Evolutionary conservation across 2,329 filamentous ascomycete species (phyloP).

Genomic region (Grosmannia penicillata): DNA sequence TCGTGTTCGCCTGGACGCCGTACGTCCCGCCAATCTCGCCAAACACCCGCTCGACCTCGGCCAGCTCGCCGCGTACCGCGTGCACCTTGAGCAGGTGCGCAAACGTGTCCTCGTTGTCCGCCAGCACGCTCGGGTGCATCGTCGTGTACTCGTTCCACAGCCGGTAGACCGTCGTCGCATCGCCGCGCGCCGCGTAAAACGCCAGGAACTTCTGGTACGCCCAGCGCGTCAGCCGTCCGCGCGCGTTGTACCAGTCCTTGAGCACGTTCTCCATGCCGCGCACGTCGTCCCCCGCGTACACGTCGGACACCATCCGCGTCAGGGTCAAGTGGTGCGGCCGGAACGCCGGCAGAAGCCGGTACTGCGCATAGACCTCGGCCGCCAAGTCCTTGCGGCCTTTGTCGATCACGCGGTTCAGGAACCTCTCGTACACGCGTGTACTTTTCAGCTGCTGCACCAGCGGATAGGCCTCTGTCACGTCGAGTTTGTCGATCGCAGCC

Average conservation of each 20-base stretch:
- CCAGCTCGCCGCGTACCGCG: slow-evolving; percentile 50
- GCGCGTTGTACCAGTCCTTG: slow-evolving; percentile 30
- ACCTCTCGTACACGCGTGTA: slow-evolving; percentile 25
- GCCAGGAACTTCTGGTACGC: slow-evolving; percentile 33
- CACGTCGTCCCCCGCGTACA: slow-evolving; percentile 21
- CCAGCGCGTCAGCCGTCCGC: slow-evolving; percentile 24
- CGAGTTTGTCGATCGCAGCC: slow-evolving; percentile 6
- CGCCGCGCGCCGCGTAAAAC: slow-evolving; percentile 32
- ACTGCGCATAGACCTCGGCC: slow-evolving; percentile 28
- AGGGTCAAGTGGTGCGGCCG: slow-evolving; percentile 24
- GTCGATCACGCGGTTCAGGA: slow-evolving; percentile 20
- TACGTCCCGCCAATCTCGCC: slow-evolving; percentile 42
- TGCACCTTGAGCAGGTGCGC: slow-evolving; percentile 56
- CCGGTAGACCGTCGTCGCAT: slow-evolving; percentile 27
- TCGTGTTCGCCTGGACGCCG: slow-evolving; percentile 37
- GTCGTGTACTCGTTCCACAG: slow-evolving; percentile 29
- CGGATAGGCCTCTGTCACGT: slow-evolving; percentile 14
- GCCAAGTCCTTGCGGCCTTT: slow-evolving; percentile 16
- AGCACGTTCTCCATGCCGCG: slow-evolving; percentile 29
- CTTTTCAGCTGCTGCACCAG: slow-evolving; percentile 27
- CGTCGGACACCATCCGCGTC: slow-evolving; percentile 26
- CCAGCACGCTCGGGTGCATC: slow-evolving; percentile 14
- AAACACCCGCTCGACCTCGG: slow-evolving; percentile 45
- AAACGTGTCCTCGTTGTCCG: slow-evolving; percentile 22
- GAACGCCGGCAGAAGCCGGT: slow-evolving; percentile 25